Percentiles rank a stretch among this genome's conserved stretches.
phyloP scores from a whole-genome alignment of 768 basidiomycete genomes.

The Lactarius psammicola region DNA sequence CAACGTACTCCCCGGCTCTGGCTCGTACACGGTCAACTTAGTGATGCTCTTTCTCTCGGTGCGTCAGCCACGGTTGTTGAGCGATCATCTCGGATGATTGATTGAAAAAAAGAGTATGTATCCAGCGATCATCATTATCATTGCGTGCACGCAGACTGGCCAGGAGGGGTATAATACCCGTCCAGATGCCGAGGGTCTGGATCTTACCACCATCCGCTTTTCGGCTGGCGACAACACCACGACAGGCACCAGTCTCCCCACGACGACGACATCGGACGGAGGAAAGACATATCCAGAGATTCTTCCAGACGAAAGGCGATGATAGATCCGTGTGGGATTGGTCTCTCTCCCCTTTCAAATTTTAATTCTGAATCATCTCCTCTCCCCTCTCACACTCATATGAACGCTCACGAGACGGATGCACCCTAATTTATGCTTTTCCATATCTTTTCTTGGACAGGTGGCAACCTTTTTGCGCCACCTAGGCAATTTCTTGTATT shows the following conservation, averaged over 20 bases:
- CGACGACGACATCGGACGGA: background rate
- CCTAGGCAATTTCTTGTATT: background rate
- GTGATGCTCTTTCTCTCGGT: slow-evolving; percentile 21
- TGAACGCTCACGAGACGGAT: background rate
- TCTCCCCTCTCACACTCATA: background rate
- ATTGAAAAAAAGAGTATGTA: slow-evolving; percentile 17
- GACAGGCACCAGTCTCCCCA: background rate
- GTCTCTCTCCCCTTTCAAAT: background rate
- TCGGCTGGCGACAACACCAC: background rate
- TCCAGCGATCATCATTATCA: slow-evolving; percentile 18
- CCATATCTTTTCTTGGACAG: background rate
- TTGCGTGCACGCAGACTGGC: slow-evolving; percentile 19
- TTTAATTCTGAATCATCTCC: background rate
- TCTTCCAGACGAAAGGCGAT: background rate
- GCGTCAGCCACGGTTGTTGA: background rate
- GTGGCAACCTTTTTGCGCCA: background rate
- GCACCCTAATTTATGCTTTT: background rate
- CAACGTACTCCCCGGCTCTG: slow-evolving; percentile 15
- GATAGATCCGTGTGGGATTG: background rate
- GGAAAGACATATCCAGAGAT: background rate
- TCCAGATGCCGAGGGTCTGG: background rate
- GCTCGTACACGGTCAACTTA: slow-evolving; percentile 15
- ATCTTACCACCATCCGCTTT: slow-evolving; percentile 18
- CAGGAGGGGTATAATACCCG: slow-evolving; percentile 6
- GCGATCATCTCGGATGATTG: background rate